Evolutionary conservation across 2,329 filamentous ascomycete species (phyloP).

Genomic region (Harringtonia aguacate): DNA sequence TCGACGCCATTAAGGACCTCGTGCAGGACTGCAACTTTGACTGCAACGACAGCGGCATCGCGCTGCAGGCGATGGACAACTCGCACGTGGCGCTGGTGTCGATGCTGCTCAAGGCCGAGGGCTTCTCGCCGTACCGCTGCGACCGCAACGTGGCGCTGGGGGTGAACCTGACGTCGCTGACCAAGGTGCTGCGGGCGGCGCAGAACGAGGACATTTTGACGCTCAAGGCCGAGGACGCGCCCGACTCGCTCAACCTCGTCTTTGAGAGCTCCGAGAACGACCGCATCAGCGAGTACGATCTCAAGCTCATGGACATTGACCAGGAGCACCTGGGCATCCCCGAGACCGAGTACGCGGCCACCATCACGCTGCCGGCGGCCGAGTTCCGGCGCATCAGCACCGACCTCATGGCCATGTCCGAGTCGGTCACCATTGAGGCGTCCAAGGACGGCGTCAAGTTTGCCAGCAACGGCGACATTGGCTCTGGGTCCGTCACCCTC

Average conservation of each 20-base stretch:
- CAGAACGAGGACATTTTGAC: constrained; percentile 92
- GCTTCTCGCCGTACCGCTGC: constrained; percentile 91
- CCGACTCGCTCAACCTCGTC: constrained; percentile 87
- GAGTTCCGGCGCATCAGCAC: constrained; percentile 95
- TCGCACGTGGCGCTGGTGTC: constrained; percentile 97
- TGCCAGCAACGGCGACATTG: constrained; percentile 85
- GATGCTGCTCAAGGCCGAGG: constrained; percentile 95
- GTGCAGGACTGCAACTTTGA: constrained; percentile 99
- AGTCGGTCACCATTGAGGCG: constrained; percentile 94
- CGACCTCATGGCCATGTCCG: constrained; percentile 83
- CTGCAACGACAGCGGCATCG: constrained; percentile 99
- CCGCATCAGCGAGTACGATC: constrained; percentile 94
- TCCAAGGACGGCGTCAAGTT: constrained; percentile 98
- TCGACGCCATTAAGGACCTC: constrained; percentile 98
- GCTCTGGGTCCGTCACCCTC: constrained; percentile 86
- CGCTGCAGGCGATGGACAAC: constrained; percentile 99
- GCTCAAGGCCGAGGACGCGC: constrained; percentile 93
- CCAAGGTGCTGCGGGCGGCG: constrained; percentile 91
- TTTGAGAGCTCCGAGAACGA: constrained; percentile 88
- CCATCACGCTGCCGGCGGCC: constrained; percentile 73
- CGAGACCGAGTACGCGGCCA: constrained; percentile 95
- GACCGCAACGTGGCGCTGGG: constrained; percentile 98
- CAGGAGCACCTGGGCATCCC: constrained; percentile 98
- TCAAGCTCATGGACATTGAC: constrained; percentile 99
- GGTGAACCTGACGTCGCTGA: constrained; percentile 92